These are phyloP conservation scores for Holtermanniella nyarrowii DNA, from an alignment of 768 basidiomycete species.

Conservation along the genomic window DNA sequence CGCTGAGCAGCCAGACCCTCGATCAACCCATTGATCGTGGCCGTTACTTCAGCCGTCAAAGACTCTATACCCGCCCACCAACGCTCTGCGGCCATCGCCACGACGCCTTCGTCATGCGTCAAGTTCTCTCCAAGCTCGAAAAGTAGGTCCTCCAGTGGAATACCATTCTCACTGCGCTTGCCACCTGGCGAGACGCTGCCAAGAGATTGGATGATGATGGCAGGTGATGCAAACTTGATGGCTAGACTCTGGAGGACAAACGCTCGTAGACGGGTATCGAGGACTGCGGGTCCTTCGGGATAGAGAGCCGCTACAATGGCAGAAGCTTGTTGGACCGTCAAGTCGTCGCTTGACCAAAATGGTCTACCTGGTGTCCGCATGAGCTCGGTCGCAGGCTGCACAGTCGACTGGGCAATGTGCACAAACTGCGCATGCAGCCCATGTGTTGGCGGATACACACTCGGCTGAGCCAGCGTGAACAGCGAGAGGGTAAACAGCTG, in stretches of 20 bases:
- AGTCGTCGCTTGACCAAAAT: slow-evolving; percentile 33
- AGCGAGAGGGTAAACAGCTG: slow-evolving; percentile 30
- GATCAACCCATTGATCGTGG: slow-evolving; percentile 26
- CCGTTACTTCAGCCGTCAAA: slow-evolving; percentile 14
- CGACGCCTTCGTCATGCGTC: slow-evolving; percentile 36
- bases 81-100: slow-evolving; percentile 31
- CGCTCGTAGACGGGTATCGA: slow-evolving; percentile 26
- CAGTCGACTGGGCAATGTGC: slow-evolving; percentile 19
- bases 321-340: slow-evolving; percentile 33
- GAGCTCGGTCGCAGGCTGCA: slow-evolving; percentile 26
- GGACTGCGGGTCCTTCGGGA: slow-evolving; percentile 24
- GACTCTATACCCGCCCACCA: slow-evolving; percentile 37
- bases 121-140: slow-evolving; percentile 39
- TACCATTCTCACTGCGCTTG: slow-evolving; percentile 23
- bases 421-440: slow-evolving; percentile 18
- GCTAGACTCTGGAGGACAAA: slow-evolving; percentile 23
- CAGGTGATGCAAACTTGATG: slow-evolving; percentile 37
- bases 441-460: slow-evolving; percentile 21
- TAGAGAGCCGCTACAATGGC: slow-evolving; percentile 34
- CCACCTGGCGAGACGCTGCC: slow-evolving; percentile 36
- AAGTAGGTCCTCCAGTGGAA: slow-evolving; percentile 36
- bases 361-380: slow-evolving; percentile 20
- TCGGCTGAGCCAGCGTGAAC: slow-evolving; percentile 29
- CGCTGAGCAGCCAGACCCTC: slow-evolving; percentile 31
- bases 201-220: slow-evolving; percentile 35